Percentiles rank a stretch among this genome's conserved stretches.
phyloP scores from a whole-genome alignment of 1,139 yeast species.

The Hyphopichia pseudoburtonii region DNA sequence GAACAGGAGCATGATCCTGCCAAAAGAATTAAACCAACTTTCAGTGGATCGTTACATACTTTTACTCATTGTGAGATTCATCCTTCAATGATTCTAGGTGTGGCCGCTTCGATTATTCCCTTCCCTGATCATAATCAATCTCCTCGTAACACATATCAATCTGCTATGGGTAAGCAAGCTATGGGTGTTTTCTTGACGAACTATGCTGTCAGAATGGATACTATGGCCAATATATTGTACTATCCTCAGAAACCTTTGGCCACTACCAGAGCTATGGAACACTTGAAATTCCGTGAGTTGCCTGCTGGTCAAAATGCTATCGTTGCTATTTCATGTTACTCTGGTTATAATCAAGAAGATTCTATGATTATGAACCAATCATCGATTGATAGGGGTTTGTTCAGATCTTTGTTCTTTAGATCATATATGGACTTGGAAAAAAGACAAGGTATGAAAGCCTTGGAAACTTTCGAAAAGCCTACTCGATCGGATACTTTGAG shows the following conservation, averaged over 20 bases:
- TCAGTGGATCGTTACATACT: constrained; percentile 68
- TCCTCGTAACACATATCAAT: constrained; percentile 97
- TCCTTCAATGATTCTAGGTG: constrained; percentile 98
- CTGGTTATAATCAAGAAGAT: constrained; percentile 99
- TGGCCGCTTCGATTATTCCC: constrained; percentile 97
- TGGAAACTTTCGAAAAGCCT: constrained; percentile 95
- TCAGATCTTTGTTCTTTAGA: constrained; percentile 92
- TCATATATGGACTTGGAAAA: constrained; percentile 99
- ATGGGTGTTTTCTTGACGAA: constrained; percentile 99
- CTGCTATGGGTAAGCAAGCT: constrained; percentile 99
- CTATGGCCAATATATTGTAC: constrained; percentile 96
- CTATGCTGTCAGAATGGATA: constrained; percentile 96
- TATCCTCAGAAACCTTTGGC: constrained; percentile 99
- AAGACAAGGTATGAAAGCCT: constrained; percentile 96
- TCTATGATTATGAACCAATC: constrained; percentile 99
- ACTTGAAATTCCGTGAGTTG: constrained; percentile 91
- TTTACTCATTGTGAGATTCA: constrained; percentile 99
- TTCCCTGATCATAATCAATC: constrained; percentile 99
- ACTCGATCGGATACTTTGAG: constrained; percentile 91
- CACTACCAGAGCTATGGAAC: constrained; percentile 98
- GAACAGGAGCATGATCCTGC: constrained; percentile 71
- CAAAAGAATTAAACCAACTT: constrained; percentile 77
- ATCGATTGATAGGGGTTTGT: constrained; percentile 93
- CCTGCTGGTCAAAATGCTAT: constrained; percentile 99
- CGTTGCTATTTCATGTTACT: constrained; percentile 96